Percentiles rank a stretch among this genome's conserved stretches.
These are phyloP conservation scores for Penstemon eatonii DNA, from an alignment of 257 asterid species.

Conservation along the genomic window DNA sequence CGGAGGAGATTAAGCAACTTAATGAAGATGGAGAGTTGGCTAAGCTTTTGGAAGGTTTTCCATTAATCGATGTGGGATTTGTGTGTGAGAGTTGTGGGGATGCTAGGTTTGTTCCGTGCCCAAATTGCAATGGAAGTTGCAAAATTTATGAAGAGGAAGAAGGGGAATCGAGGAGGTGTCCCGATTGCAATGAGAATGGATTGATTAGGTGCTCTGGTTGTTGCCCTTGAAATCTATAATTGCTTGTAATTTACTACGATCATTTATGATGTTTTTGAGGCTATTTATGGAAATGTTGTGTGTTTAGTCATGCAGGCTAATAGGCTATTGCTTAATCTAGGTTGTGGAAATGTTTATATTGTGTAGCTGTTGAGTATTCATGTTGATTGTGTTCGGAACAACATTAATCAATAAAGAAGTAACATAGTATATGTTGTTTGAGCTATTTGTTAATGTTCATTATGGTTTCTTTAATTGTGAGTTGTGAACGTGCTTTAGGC, in stretches of 20 bases:
- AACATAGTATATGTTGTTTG: conserved; percentile 19
- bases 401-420: conserved; percentile 19
- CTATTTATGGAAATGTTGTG: conserved; percentile 21
- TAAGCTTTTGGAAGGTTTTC: conserved; percentile 62
- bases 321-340: conserved; percentile 29
- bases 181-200: conserved; percentile 84
- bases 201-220: conserved; percentile 72
- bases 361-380: conserved; percentile 24
- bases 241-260: conserved; percentile 4
- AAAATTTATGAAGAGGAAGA: conserved; percentile 66
- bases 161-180: conserved; percentile 58
- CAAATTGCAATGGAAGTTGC: conserved; percentile 75
- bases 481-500: not conserved
- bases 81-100: conserved; percentile 89
- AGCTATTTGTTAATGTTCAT: conserved; percentile 3
- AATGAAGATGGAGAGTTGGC: conserved; percentile 73
- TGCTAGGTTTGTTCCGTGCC: conserved; percentile 81
- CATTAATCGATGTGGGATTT: conserved; percentile 44
- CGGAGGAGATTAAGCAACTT: conserved; percentile 74
- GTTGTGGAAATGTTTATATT: conserved; percentile 36
- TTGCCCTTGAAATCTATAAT: conserved; percentile 45
- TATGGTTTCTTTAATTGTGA: conserved; percentile 5
- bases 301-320: conserved; percentile 21
- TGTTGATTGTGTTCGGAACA: conserved; percentile 2
- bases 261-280: conserved; percentile 29